These are phyloP conservation scores for Penicillium alfredii DNA, from an alignment of 495 filamentous ascomycete species.

Conservation along the genomic window DNA sequence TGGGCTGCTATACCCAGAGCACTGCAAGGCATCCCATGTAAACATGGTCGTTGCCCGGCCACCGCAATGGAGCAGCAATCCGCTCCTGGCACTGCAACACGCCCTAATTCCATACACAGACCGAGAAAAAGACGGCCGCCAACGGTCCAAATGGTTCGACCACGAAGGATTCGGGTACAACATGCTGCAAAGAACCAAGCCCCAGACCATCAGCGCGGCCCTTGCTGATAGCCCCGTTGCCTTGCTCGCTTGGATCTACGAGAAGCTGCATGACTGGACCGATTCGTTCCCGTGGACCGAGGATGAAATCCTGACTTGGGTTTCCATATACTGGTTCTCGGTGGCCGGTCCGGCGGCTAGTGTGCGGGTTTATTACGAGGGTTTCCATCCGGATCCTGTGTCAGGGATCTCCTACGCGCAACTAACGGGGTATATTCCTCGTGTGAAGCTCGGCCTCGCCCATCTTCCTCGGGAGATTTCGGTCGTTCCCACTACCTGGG, in stretches of 20 bases:
- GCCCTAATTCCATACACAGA: constrained; percentile 20
- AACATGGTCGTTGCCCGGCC: constrained; percentile 49
- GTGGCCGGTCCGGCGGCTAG: constrained; percentile 51
- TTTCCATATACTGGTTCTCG: constrained; percentile 57
- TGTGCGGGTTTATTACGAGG: constrained; percentile 58
- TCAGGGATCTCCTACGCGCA: constrained; percentile 8
- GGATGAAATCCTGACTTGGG: constrained; percentile 62
- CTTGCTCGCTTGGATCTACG: constrained; percentile 60
- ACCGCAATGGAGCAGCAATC: constrained; percentile 14
- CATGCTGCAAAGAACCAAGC: constrained; percentile 52
- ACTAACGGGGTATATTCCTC: constrained; percentile 11
- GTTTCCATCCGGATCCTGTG: constrained; percentile 13
- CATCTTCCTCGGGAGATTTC: constrained; percentile 49
- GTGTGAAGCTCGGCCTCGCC: constrained; percentile 50
- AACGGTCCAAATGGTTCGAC: constrained; percentile 46
- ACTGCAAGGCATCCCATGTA: constrained; percentile 58
- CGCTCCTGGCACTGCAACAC: constrained; percentile 20
- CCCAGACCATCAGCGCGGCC: constrained; percentile 54
- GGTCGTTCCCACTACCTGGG: constrained; percentile 46
- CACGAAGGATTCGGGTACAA: constrained; percentile 52
- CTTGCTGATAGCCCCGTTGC: constrained; percentile 57
- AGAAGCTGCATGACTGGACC: constrained; percentile 65
- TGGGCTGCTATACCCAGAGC: constrained; percentile 48
- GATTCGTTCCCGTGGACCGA: constrained; percentile 63
- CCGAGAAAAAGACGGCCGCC: constrained; percentile 36